phyloP scores from a whole-genome alignment of 352 stramenopile species.

The Globisporangium spinosum region DNA sequence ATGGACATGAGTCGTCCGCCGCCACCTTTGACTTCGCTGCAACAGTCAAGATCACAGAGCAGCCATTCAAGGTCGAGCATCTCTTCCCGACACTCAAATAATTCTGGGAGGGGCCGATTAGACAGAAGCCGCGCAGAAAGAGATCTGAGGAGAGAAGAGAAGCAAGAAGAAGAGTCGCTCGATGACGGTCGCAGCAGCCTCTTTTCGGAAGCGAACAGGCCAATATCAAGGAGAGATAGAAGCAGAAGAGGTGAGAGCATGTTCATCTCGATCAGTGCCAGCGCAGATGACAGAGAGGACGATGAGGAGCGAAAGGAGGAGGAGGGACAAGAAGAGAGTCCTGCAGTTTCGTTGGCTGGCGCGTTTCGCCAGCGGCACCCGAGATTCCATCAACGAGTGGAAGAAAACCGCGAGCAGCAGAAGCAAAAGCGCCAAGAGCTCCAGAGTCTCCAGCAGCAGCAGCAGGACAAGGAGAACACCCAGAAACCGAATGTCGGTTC shows the following conservation, averaged over 20 bases:
- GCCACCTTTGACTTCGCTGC: conserved; percentile 1
- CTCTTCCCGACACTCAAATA: not conserved
- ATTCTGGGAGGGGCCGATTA: not conserved
- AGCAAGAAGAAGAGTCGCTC: conserved; percentile 18
- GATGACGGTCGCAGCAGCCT: conserved; percentile 10
- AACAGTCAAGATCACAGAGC: not conserved
- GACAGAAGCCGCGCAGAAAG: not conserved
- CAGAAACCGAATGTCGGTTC: not conserved
- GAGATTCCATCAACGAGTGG: conserved; percentile 35
- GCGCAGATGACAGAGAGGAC: not conserved
- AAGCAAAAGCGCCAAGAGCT: conserved; percentile 28
- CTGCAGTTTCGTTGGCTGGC: conserved; percentile 43
- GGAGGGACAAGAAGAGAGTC: not conserved
- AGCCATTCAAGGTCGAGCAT: conserved; percentile 10
- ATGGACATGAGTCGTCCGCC: conserved; percentile 43
- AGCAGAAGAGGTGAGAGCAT: conserved; percentile 2
- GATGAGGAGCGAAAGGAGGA: conserved; percentile 2
- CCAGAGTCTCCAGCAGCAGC: conserved; percentile 11
- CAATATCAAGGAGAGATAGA: not conserved
- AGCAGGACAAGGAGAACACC: conserved; percentile 11
- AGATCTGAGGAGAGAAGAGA: conserved; percentile 22
- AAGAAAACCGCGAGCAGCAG: conserved; percentile 28
- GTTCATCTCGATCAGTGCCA: conserved; percentile 3
- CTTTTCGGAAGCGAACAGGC: conserved; percentile 1
- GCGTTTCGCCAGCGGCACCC: conserved; percentile 58